Percentiles rank a stretch among this genome's conserved stretches.
Evolutionary conservation across 2,329 filamentous ascomycete species (phyloP).

Genomic region (Pyrenophora graminea): DNA sequence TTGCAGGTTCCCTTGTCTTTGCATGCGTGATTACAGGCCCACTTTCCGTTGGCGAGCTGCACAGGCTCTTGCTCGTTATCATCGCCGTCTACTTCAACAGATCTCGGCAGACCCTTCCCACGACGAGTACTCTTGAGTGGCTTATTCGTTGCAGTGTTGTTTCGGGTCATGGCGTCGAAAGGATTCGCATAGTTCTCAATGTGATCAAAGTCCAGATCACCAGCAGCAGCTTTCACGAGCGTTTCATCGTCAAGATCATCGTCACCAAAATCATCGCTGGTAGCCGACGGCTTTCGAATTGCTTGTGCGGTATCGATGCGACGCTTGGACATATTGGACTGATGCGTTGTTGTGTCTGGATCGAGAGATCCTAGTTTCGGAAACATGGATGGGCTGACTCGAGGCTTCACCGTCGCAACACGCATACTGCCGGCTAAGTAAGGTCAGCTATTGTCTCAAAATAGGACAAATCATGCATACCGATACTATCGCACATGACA

Average conservation of each 20-base stretch:
- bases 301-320: conserved; percentile 23
- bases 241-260: conserved; percentile 59
- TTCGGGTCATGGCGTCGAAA: conserved; percentile 19
- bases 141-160: conserved; percentile 27
- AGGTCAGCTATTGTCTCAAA: conserved; percentile 7
- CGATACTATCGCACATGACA: conserved; percentile 85
- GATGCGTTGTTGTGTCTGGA: conserved; percentile 18
- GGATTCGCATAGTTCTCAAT: conserved; percentile 57
- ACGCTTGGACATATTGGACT: conserved; percentile 39
- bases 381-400: conserved; percentile 54
- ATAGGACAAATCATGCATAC: conserved; percentile 41
- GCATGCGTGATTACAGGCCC: conserved; percentile 74
- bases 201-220: conserved; percentile 51
- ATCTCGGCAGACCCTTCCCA: neutral
- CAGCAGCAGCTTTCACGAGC: conserved; percentile 51
- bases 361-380: conserved; percentile 29
- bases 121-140: conserved; percentile 8
- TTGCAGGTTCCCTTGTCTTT: conserved; percentile 66
- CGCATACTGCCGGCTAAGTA: conserved; percentile 60
- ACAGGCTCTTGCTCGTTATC: conserved; percentile 47
- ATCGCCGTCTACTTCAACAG: conserved; percentile 8
- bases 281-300: conserved; percentile 12
- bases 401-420: conserved; percentile 57
- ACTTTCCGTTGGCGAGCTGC: conserved; percentile 70
- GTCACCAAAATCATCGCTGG: conserved; percentile 58